Evolutionary conservation across 129 eudicot genomes (phyloP).

Genomic region (Calendula officinalis): DNA sequence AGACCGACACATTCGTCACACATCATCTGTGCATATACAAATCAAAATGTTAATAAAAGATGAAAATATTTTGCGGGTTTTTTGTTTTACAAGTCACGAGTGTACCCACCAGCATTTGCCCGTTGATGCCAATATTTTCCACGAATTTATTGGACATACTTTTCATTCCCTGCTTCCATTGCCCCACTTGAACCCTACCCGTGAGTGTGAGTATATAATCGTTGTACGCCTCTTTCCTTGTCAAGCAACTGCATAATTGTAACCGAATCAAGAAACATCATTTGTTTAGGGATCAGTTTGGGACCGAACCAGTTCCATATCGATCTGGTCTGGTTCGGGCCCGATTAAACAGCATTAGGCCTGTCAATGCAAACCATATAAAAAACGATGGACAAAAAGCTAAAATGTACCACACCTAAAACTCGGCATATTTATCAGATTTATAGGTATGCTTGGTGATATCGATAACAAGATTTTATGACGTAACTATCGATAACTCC

Average conservation of each 20-base stretch:
- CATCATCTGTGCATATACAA: conserved; percentile 52
- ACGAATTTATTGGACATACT: conserved; percentile 79
- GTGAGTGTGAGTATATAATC: conserved; percentile 32
- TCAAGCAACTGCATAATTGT: conserved; percentile 38
- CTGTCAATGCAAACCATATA: not conserved
- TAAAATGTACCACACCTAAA: conserved; percentile 45
- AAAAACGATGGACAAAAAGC: conserved; percentile 9
- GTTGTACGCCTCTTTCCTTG: conserved; percentile 27
- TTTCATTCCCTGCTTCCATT: conserved; percentile 80
- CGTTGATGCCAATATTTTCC: conserved; percentile 63
- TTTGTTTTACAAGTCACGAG: conserved; percentile 10
- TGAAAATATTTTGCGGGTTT: not conserved
- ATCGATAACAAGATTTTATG: no score
- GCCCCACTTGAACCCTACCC: conserved; percentile 95
- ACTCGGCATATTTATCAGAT: conserved; percentile 49
- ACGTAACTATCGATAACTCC: no score
- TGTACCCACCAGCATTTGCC: conserved; percentile 74
- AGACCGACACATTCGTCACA: conserved; percentile 59
- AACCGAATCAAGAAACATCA: not conserved
- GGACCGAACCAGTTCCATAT: no score
- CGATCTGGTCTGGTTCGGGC: not conserved
- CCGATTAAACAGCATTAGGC: not conserved
- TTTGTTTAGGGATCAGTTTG: no score
- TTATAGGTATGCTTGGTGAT: conserved; percentile 72
- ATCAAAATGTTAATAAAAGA: conserved; percentile 6